phyloP scores from a whole-genome alignment of 768 basidiomycete species.

The Phylloporus sp. region DNA sequence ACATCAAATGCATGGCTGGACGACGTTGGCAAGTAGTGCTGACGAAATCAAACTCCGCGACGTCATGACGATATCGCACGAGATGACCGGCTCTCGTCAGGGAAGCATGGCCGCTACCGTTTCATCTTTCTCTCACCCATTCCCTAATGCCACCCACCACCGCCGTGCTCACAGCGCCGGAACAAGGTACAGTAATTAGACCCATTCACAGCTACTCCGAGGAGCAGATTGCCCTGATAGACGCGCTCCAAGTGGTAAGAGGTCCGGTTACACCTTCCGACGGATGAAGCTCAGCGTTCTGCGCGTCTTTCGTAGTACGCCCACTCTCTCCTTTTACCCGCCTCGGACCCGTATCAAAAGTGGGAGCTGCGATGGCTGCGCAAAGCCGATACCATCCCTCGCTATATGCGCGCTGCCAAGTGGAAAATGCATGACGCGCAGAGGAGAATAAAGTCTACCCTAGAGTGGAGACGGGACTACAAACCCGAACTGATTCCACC shows the following conservation, averaged over 20 bases:
- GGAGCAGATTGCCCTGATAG: slow-evolving; percentile 55
- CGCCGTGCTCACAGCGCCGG: slow-evolving; percentile 52
- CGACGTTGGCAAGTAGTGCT: not conserved
- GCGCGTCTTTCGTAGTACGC: slow-evolving; percentile 49
- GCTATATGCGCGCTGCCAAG: slow-evolving; percentile 83
- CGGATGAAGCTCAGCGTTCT: not conserved
- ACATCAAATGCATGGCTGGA: slow-evolving; percentile 94
- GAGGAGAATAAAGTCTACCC: slow-evolving; percentile 67
- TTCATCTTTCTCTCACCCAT: not conserved
- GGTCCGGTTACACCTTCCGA: not conserved
- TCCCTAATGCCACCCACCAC: slow-evolving; percentile 38
- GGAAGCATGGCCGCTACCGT: not conserved
- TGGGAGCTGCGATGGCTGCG: slow-evolving; percentile 79
- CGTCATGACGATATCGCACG: not conserved
- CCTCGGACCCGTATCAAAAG: slow-evolving; percentile 61
- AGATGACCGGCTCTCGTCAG: slow-evolving; percentile 1
- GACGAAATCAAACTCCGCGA: slow-evolving; percentile 16
- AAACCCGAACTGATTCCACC: slow-evolving; percentile 81
- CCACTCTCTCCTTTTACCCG: slow-evolving; percentile 54
- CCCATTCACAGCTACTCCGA: slow-evolving; percentile 59
- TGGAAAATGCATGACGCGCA: slow-evolving; percentile 77
- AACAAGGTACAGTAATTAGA: slow-evolving; percentile 44
- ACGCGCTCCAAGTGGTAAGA: slow-evolving; percentile 57
- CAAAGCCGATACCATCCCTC: slow-evolving; percentile 55
- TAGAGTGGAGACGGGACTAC: slow-evolving; percentile 83